Evolutionary conservation across 345 rosid genomes (phyloP).

Genomic region (Clausena lansium): DNA sequence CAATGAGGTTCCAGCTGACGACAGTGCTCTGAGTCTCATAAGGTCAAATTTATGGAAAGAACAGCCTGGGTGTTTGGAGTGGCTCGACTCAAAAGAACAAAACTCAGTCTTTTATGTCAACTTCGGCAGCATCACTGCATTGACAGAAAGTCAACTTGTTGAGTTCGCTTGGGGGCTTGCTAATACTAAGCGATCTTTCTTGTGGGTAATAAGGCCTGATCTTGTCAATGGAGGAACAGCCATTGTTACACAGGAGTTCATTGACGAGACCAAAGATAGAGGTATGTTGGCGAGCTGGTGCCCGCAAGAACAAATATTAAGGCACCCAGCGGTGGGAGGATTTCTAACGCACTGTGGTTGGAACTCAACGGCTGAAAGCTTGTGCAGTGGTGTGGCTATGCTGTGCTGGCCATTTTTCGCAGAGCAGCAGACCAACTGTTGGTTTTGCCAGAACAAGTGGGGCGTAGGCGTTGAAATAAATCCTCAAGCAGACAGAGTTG

Average conservation of each 20-base stretch:
- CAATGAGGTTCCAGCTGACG: not conserved
- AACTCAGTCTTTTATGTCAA: conserved; percentile 11
- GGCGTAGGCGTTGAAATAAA: conserved; percentile 16
- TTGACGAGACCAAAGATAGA: conserved; percentile 11
- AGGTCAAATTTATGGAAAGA: conserved; percentile 9
- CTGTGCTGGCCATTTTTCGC: conserved; percentile 19
- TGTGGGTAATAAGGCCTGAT: conserved; percentile 32
- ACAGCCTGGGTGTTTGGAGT: not conserved
- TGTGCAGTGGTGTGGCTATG: conserved; percentile 6
- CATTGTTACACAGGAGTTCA: conserved; percentile 12
- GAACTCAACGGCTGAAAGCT: conserved; percentile 13
- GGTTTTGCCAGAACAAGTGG: conserved; percentile 15
- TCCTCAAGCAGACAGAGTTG: not conserved
- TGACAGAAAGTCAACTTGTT: conserved; percentile 13
- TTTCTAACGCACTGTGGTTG: conserved; percentile 13
- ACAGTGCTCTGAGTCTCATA: not conserved
- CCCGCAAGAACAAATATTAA: conserved; percentile 8
- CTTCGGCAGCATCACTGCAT: conserved; percentile 12
- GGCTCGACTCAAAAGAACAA: conserved; percentile 12
- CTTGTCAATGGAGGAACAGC: conserved; percentile 1
- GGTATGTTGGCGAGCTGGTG: conserved; percentile 12
- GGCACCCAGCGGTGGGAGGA: conserved; percentile 11
- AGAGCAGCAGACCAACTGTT: conserved; percentile 5
- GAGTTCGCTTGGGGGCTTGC: conserved; percentile 31
- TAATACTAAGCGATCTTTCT: conserved; percentile 7